phyloP scores from a whole-genome alignment of 2,329 filamentous ascomycete genomes.

The Pseudogymnoascus sp. region DNA sequence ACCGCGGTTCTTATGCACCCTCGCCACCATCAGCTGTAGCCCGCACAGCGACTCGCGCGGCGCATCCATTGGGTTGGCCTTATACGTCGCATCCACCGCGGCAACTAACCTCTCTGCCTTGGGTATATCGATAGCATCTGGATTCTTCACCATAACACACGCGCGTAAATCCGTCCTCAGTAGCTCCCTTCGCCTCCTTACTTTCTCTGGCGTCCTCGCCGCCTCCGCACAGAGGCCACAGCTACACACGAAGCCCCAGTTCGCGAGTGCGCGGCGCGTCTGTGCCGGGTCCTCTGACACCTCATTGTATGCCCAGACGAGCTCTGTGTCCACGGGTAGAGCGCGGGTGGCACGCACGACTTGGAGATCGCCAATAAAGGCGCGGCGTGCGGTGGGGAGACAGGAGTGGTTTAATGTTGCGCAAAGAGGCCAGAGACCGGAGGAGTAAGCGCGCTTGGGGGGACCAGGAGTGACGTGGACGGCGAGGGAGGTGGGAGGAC shows the following conservation, averaged over 20 bases:
- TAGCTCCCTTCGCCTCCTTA: neutral
- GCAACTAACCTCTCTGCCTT: neutral
- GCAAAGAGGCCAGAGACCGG: constrained; percentile 40
- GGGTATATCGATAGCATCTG: neutral
- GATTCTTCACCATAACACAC: constrained; percentile 1
- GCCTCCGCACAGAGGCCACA: constrained; percentile 24
- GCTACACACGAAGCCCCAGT: constrained; percentile 36
- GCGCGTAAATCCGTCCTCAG: neutral
- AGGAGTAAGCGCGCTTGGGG: constrained; percentile 17
- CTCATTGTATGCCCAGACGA: constrained; percentile 25
- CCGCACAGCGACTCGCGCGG: neutral
- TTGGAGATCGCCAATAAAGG: constrained; percentile 47
- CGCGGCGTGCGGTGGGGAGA: constrained; percentile 35
- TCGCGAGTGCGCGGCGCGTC: constrained; percentile 15
- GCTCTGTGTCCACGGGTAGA: constrained; percentile 37
- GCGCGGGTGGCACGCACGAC: constrained; percentile 40
- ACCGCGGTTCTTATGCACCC: neutral
- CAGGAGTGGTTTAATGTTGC: constrained; percentile 48
- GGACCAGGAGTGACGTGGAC: constrained; percentile 16
- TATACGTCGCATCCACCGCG: neutral
- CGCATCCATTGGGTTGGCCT: neutral
- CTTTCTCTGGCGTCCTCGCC: neutral
- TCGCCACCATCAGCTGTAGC: neutral
- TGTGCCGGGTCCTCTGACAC: constrained; percentile 26
- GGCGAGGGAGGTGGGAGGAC: constrained; percentile 21